phyloP scores from a whole-genome alignment of 768 basidiomycete genomes.

The Amanita fuliginea region DNA sequence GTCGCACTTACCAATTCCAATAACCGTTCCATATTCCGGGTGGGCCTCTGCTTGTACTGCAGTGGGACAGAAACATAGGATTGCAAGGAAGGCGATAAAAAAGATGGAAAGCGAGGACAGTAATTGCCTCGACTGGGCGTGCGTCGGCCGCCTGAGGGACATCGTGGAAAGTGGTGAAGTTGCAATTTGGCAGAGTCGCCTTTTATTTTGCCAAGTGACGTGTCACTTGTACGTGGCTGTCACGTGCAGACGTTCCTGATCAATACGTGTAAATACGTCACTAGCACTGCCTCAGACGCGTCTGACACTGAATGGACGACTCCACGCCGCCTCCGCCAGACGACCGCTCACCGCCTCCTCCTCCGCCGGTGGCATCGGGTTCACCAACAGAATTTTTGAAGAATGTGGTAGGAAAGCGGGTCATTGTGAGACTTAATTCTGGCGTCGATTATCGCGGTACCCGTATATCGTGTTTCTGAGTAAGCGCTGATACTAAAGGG shows the following conservation, averaged over 20 bases:
- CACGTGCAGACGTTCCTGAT: neutral
- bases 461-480: conserved; percentile 10
- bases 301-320: neutral
- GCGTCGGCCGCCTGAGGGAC: conserved; percentile 6
- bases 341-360: conserved; percentile 20
- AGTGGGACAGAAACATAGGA: conserved; percentile 60
- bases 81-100: conserved; percentile 42
- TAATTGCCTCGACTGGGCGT: conserved; percentile 4
- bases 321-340: conserved; percentile 12
- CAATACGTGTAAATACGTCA: neutral
- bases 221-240: conserved; percentile 7
- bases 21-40: conserved; percentile 68
- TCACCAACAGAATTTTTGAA: conserved; percentile 92
- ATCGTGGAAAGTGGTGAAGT: conserved; percentile 1
- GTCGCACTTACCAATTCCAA: conserved; percentile 55
- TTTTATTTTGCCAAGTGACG: conserved; percentile 6
- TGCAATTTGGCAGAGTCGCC: neutral
- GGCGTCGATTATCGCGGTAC: conserved; percentile 90
- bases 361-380: conserved; percentile 46
- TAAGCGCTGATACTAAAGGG: neutral
- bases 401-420: conserved; percentile 92
- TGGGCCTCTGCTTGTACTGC: conserved; percentile 37
- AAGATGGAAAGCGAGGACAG: conserved; percentile 35
- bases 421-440: conserved; percentile 83
- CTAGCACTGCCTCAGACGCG: neutral